Evolutionary conservation across 352 stramenopile genomes (phyloP), one percentile per base, ranked within the genome.

Genomic region (Phytophthora brassicae): DNA sequence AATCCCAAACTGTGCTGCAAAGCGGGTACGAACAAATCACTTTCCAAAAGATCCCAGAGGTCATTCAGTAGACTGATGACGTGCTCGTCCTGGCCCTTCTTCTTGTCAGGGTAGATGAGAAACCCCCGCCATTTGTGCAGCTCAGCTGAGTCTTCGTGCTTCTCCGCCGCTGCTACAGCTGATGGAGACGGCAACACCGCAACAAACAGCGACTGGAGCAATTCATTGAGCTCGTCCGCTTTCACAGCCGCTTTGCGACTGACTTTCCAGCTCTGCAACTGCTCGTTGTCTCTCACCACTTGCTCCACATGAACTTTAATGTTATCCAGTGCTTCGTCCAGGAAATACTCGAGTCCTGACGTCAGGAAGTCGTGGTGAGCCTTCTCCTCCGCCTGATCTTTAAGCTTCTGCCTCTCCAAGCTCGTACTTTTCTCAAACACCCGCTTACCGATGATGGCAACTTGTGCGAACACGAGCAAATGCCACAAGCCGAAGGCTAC

Each of bases 31-130:
- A 92, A 90, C 24, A 92, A 62, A 43, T 92, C 75, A 65, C 81
- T 92, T 55, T 92, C 84, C 17, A 92, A 69, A 29, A 92, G 71
- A 45, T 92, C 84, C 84, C 84, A 92, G 16, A 92, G 67, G 59
- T 92, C 84, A 55, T 92, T 92, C 19, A 92, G 75, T 33, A 92
- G 59, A 28, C 81, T 87, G 65, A 92, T 90, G 13, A 90, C 81
- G 23, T 86, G 69, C 61, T 92, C 81, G 54, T 80, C 80, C 59
- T 92, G 81, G 2, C 70, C 77, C 36, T 74, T 65, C 53, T 77
- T 70, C 56, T 90, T 92, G 55, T 90, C 84, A 11, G 79, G 47
- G 61, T 90, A 91, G 62, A 91, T 89, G 55, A 93, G 63, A 55
- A 93, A 91, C 20, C 58, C 74, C 11, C 77, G 74, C 84, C 84